Evolutionary conservation across 1,284 basidiomycete genomes (phyloP), one percentile per base, ranked within the genome.

Genomic region (Leccinum subspadiceum): DNA sequence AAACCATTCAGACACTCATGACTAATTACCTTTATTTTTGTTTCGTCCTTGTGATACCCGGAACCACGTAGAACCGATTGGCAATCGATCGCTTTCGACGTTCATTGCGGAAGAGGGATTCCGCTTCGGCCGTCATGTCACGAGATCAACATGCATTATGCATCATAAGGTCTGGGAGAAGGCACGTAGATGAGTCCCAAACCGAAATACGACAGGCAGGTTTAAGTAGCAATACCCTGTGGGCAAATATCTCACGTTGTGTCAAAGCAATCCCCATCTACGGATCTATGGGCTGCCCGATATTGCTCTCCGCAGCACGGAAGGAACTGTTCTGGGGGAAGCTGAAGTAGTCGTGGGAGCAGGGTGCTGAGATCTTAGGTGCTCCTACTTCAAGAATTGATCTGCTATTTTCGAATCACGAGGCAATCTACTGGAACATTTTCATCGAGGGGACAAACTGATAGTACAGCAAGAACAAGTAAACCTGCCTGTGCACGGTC

Each of bases 401-500:
- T 57, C 59, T 61, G 61, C 22, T 54, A 61, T 57, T 73, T 53
- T 62, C 52, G 56, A 61, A 56, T 63, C 55, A 69, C 55, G 54
- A 60, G 60, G 63, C 65, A 72, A 75, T 72, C 73, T 75, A 75
- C 70, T 59, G 50, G 56, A 60, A 62, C 60, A 64, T 60, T 65
- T 72, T 71, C 60, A 70, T 72, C 68, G 60, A 73, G 65, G 62
- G 31, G 49, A 62, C 44, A 60, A 69, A 56, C 53, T 63, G 64
- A 62, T 67, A 64, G 60, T 71, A 75, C 70, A 73, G 66, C 69
- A 68, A 62, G 63, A 62, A 63, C 63, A 63, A 64, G 56, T 68
- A 64, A 75, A 72, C 70, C 73, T 75, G 70, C 73, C 73, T 74
- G 70, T 65, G 64, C 66, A 65, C 67, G 61, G 56, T 58, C 64